Evolutionary conservation across 352 stramenopile species (phyloP).

Genomic region (Phytophthora citrophthora): DNA sequence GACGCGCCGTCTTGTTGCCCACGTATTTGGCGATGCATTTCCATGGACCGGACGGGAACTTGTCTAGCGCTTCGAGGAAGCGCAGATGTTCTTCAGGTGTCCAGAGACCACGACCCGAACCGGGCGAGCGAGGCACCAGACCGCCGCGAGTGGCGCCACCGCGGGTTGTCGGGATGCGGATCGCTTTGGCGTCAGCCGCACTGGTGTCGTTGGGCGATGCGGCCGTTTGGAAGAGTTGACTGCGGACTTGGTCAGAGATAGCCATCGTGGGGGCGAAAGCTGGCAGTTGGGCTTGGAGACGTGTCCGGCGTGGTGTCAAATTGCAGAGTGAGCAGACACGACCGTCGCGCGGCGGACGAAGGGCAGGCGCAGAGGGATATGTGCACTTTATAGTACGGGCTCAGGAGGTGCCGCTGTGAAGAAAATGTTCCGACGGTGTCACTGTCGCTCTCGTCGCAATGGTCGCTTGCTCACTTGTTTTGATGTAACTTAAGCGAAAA

Average conservation of each 20-base stretch:
- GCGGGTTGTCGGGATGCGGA: conserved; percentile 40
- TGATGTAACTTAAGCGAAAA: conserved; percentile 3
- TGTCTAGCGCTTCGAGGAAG: conserved; percentile 58
- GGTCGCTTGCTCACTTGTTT: conserved; percentile 22
- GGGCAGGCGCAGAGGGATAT: conserved; percentile 7
- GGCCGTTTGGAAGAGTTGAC: conserved; percentile 33
- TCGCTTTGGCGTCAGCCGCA: conserved; percentile 14
- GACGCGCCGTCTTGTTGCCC: conserved; percentile 73
- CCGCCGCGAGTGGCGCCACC: conserved; percentile 19
- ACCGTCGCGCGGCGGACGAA: neutral
- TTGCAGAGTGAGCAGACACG: conserved; percentile 23
- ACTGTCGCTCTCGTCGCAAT: neutral
- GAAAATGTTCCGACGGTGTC: conserved; percentile 23
- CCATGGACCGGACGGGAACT: conserved; percentile 55
- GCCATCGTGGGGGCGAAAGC: conserved; percentile 19
- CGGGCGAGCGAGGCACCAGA: neutral
- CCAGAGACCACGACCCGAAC: conserved; percentile 38
- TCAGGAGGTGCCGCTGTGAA: neutral
- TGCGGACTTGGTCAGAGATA: conserved; percentile 45
- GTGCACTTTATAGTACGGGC: too few relatives aligned
- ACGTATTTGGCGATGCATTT: conserved; percentile 57
- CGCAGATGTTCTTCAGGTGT: conserved; percentile 51
- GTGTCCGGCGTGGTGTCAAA: conserved; percentile 26
- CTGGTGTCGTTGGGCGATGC: conserved; percentile 8
- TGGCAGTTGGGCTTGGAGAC: neutral